phyloP scores from a whole-genome alignment of 1,284 basidiomycete genomes.

The Boletus semigastroideus region DNA sequence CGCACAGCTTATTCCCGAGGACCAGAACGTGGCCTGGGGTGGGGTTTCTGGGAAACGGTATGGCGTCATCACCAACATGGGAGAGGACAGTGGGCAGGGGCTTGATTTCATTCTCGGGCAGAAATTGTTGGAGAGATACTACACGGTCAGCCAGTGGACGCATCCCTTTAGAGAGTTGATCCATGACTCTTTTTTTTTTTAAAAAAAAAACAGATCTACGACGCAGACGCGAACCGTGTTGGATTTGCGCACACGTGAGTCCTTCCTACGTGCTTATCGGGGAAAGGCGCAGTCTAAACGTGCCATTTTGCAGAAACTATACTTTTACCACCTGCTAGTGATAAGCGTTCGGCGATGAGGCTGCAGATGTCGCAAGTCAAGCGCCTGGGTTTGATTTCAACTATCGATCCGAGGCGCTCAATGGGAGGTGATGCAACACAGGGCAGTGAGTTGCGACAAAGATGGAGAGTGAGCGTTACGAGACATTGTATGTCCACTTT shows the following conservation, averaged over 20 bases:
- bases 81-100: conserved; percentile 13
- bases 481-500: too few species aligned
- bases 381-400: too few species aligned
- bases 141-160: conserved; percentile 4
- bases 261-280: background rate
- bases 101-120: conserved; percentile 29
- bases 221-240: conserved; percentile 18
- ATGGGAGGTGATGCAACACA: too few species aligned
- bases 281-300: background rate
- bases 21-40: conserved; percentile 17
- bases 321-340: background rate
- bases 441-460: too few species aligned
- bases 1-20: conserved; percentile 25
- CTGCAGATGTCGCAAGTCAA: too few species aligned
- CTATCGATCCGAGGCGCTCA: too few species aligned
- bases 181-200: background rate
- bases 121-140: conserved; percentile 33
- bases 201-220: conserved; percentile 27
- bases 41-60: conserved; percentile 21
- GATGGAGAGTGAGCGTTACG: too few species aligned
- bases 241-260: conserved; percentile 30
- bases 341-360: too few species aligned
- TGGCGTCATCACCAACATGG: conserved; percentile 12
- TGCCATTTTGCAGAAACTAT: conserved; percentile 8
- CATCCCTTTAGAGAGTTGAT: background rate